phyloP scores from a whole-genome alignment of 1,139 yeast genomes.

The Protomyces inundatus region DNA sequence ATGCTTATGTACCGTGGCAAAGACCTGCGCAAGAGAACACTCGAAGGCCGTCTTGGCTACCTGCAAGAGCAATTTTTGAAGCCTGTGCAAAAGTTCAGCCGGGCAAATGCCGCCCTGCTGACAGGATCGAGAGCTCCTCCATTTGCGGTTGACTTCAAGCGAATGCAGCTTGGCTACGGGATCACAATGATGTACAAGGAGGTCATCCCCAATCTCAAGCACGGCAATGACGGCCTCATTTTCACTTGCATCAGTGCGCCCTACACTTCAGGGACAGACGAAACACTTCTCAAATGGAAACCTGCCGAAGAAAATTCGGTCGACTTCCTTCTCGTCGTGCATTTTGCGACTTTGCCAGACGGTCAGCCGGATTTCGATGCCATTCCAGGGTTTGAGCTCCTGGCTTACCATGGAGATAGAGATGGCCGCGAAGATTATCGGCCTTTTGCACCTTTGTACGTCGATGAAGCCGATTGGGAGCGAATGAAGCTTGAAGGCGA shows the following conservation, averaged over 20 bases:
- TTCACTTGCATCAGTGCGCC: constrained; percentile 89
- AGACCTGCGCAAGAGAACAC: constrained; percentile 59
- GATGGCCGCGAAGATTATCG: constrained; percentile 45
- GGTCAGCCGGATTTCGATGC: constrained; percentile 55
- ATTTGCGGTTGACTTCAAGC: constrained; percentile 43
- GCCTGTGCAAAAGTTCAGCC: constrained; percentile 70
- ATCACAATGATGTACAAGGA: constrained; percentile 70
- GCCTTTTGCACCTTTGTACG: constrained; percentile 57
- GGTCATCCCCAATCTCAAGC: constrained; percentile 64
- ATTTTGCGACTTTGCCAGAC: constrained; percentile 59
- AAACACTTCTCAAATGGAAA: constrained; percentile 76
- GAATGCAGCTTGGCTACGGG: constrained; percentile 60
- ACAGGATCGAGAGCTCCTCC: constrained; percentile 50
- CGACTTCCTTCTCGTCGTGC: constrained; percentile 71
- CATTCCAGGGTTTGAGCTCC: constrained; percentile 61
- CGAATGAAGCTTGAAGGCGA: constrained; percentile 60
- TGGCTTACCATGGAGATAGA: constrained; percentile 72
- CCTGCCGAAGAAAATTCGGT: constrained; percentile 93
- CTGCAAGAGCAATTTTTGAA: constrained; percentile 74
- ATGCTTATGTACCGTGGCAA: constrained; percentile 78
- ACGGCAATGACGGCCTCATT: constrained; percentile 88
- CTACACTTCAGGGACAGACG: constrained; percentile 82
- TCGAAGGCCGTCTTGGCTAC: constrained; percentile 80
- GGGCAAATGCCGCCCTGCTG: constrained; percentile 40
- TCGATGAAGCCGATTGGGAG: constrained; percentile 78